Base-by-base conservation (phyloP, 441 rosid species). In the Mallotus repandus region DNA sequence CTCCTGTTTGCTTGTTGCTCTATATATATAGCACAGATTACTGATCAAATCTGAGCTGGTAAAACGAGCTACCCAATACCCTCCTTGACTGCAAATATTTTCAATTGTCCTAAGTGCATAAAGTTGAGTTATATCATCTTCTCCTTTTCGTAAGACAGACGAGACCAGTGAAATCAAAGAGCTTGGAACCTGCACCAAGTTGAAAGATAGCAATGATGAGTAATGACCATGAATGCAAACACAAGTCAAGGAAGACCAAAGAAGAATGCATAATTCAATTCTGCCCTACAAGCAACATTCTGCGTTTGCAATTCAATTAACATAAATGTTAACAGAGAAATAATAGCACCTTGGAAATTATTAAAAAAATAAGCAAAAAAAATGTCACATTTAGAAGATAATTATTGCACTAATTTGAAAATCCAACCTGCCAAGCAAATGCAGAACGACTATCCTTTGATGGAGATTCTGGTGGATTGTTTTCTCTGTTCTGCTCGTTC, bases 11-110 rank as follows among this genome's bases (percentile, higher is more conserved):
- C 99, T 97, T 56, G 85, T 71, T 70, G 99, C 97, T 75, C 87
- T 85, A 74, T 89, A 91, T 70, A 96, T 93, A 73, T 96, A 88
- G 82, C 97, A 96, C 52, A 96, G 81, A 81, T 96, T 96, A 75
- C 81, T 84, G 65, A 96, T 87, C 74, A 93, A 88, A 79, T 96
- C 99, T 79, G 88, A 97, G 88, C 97, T 93, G 52, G 84, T 88
- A 82, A 96, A 91, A 68, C 99, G 97, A 75, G 89, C 85, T 57
- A 86, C 88, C 98, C 98, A 96, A 16, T 85, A 74, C 50, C 84
- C 94, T 72, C 97, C 99, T 85, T 96, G 98, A 79, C 97, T 93
- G 87, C 95, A 91, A 35, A 96, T 84, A 70, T 93, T 96, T 83
- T 96, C 99, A 74, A 91, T 87, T 22, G 99, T 93, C 84, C 97